Conservation (phyloP, 352 stramenopile genomes). For the Paralagenidium karlingii region DNA sequence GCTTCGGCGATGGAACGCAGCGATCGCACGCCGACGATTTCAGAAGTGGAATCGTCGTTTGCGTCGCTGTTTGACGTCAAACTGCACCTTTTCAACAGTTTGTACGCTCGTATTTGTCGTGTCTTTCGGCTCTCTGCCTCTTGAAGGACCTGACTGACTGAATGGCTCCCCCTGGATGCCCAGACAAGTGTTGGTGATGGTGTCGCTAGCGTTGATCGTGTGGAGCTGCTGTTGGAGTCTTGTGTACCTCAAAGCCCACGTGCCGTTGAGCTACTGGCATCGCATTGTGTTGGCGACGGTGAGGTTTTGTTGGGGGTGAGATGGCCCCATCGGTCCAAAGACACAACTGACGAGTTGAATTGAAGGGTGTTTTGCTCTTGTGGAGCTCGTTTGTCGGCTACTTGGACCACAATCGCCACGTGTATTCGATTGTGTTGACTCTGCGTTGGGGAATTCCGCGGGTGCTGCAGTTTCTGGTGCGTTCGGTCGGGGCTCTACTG, state of each 20-base stretch:
- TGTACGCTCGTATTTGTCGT: no score
- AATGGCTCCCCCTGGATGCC: no score
- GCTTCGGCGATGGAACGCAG: no score
- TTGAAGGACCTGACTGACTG: no score
- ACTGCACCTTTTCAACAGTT: no score
- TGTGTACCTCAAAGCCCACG: slow-evolving; percentile 47
- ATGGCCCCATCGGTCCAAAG: not conserved
- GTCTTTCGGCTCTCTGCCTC: no score
- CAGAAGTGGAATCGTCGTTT: no score
- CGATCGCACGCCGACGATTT: no score
- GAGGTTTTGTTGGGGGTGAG: not conserved
- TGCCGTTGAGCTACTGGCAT: slow-evolving; percentile 64
- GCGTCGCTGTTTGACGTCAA: no score
- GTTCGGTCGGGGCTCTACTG: no score
- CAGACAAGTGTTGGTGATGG: slow-evolving; percentile 44
- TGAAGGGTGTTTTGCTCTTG: slow-evolving; percentile 57
- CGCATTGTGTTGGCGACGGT: slow-evolving; percentile 55
- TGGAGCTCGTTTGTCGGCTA: slow-evolving; percentile 80
- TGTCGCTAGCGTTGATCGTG: slow-evolving; percentile 36
- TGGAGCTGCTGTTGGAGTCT: slow-evolving; percentile 63
- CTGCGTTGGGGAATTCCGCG: slow-evolving; percentile 66
- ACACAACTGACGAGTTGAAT: no score
- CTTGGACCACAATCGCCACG: slow-evolving; percentile 73
- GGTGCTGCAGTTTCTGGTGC: slow-evolving; percentile 80
- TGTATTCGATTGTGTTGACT: slow-evolving; percentile 87